Base-by-base conservation (phyloP, 2,329 filamentous ascomycete species). In the Mariannaea sp. region DNA sequence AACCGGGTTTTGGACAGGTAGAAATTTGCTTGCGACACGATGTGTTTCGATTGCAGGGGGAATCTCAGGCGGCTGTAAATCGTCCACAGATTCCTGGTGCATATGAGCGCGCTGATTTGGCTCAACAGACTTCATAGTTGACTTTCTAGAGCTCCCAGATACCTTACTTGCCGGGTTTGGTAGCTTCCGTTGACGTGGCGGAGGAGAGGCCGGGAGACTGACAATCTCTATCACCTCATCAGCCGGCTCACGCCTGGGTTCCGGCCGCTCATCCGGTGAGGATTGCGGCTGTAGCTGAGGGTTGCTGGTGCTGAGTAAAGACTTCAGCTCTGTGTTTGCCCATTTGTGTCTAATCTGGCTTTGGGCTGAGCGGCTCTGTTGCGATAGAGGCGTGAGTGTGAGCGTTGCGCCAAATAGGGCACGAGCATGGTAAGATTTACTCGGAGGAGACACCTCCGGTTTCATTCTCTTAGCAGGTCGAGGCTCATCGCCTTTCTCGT, bases 341-440 rank as follows among this genome's bases (percentile, higher is more conserved):
- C 46, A 61, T 13, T 69, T 62, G 16, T 53, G 61, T 13, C 65
- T 24, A 2, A 55, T 52, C 24, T 59, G 59, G 22, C 48, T 49
- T 32, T 61, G 62, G 16, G 39, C 48, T 13, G 53, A 14, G 7
- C 57, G 52, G 3, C 57, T 42, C 8, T 49, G 60, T 10, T 53
- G 55, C 5, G 64, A 51, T 10, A 58, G 52, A 6, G 65, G 56
- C 1, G 69, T 70, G 7, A 74, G 56, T 19, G 57, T 71, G 33
- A 74, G 53, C 2, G 61, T 63, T 3, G 70, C 66, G 2, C 72
- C 72, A 49, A 74, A 74, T 26, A 74, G 53, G 24, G 63, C 70
- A 32, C 65, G 65, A 5, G 72, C 72, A 58, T 70, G 68, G 0
- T 65, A 66, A 12, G 61, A 55, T 49, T 73, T 73, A 47, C 64